These are phyloP conservation scores for Fraxinus sp. DNA, from an alignment of 305 asterid species.

Conservation along the genomic window DNA sequence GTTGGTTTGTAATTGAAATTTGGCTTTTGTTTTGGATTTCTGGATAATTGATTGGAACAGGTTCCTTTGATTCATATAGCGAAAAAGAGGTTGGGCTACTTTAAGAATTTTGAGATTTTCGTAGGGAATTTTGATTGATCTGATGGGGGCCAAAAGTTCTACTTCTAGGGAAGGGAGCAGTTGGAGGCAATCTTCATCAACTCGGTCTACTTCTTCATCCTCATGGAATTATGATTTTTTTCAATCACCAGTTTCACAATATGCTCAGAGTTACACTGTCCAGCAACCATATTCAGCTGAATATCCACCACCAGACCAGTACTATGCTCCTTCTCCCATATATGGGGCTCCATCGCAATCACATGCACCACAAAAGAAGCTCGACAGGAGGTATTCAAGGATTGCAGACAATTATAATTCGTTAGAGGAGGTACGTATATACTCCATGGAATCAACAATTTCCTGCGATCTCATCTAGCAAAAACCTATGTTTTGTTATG, in stretches of 20 bases:
- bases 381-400: constrained; percentile 44
- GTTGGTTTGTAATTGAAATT: not conserved
- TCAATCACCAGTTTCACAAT: constrained; percentile 23
- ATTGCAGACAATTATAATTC: constrained; percentile 49
- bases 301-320: constrained; percentile 17
- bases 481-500: not conserved
- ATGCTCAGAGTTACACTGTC: constrained; percentile 8
- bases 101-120: not conserved
- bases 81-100: not conserved
- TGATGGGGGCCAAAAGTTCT: constrained; percentile 53
- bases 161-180: constrained; percentile 25
- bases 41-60: constrained; percentile 14
- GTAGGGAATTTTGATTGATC: constrained; percentile 17
- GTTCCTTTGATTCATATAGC: constrained; percentile 1
- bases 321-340: constrained; percentile 23
- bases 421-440: constrained; percentile 40
- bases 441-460: not conserved
- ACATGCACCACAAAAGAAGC: constrained; percentile 29
- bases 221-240: constrained; percentile 28
- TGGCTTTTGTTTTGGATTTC: not conserved
- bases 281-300: not conserved
- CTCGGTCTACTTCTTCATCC: constrained; percentile 29
- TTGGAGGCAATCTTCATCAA: constrained; percentile 33
- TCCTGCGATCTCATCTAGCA: not conserved
- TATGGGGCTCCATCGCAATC: constrained; percentile 11